Evolutionary conservation across 2,329 filamentous ascomycete species (phyloP), one percentile per base, ranked within the genome.

Genomic region (Stagonosporopsis vannaccii): DNA sequence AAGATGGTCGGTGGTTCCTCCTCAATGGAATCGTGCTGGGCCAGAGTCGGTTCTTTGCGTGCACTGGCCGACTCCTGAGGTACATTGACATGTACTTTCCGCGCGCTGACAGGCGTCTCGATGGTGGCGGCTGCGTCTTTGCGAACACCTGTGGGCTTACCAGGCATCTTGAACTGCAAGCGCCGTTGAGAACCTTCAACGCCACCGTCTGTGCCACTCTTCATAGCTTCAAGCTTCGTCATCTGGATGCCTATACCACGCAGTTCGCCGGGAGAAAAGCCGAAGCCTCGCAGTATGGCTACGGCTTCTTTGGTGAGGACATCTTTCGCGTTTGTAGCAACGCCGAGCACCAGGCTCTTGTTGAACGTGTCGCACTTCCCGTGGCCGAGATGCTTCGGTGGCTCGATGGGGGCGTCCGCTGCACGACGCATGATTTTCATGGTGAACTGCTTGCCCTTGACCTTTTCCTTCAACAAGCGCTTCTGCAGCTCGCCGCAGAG

Each of bases 301-400:
- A 97, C 81, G 0, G 92, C 90, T 75, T 98, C 93, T 70, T 90
- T 92, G 0, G 87, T 87, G 35, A 98, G 83, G 1, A 85, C 75
- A 25, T 89, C 85, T 25, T 85, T 83, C 47, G 87, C 84, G 71
- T 96, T 90, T 0, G 94, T 98, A 4, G 93, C 87, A 15, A 97
- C 86, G 1, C 94, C 93, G 58, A 99, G 88, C 1, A 87, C 74
- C 8, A 89, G 76, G 66, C 92, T 96, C 75, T 96, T 98, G 79
- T 92, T 98, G 80, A 93, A 96, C 0, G 87, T 90, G 71, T 99
- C 95, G 70, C 95, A 99, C 76, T 92, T 94, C 1, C 95, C 95
- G 75, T 98, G 95, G 0, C 95, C 95, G 1, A 99, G 82, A 76
- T 97, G 92, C 71, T 99, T 99, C 0, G 89, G 87, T 2, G 95